Percentiles rank a stretch among this genome's conserved stretches.
Conservation (phyloP, 2,329 filamentous ascomycete genomes). For the Pseudocercospora crystallina region DNA sequence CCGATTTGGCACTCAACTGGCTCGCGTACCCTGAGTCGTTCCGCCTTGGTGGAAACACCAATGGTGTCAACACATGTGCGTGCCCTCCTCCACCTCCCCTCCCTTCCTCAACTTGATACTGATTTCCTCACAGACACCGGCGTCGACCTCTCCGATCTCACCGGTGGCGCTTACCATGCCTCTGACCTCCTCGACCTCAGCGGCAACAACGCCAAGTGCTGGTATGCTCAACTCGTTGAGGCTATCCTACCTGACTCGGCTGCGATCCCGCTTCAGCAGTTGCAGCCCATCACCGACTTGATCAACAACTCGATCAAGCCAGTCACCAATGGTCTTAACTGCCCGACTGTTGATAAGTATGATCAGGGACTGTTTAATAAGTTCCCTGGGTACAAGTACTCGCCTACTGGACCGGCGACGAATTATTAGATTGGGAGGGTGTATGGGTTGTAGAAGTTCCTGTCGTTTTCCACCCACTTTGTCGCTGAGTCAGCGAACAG, state of each 20-base stretch:
- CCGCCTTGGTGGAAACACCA: conserved; percentile 40
- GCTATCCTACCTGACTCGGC: conserved; percentile 14
- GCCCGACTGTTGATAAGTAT: not conserved
- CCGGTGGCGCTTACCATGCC: conserved; percentile 43
- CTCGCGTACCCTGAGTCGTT: conserved; percentile 30
- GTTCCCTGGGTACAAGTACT: conserved; percentile 14
- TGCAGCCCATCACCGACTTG: conserved; percentile 13
- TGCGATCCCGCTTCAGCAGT: not conserved
- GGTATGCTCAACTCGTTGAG: conserved; percentile 13
- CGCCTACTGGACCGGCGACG: conserved; percentile 19
- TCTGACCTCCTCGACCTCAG: conserved; percentile 11
- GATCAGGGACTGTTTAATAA: not conserved
- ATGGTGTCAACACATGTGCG: conserved; percentile 34
- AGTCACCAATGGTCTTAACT: not conserved
- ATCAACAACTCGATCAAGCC: conserved; percentile 4
- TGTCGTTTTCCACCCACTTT: too few relatives aligned
- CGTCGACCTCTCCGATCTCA: conserved; percentile 37
- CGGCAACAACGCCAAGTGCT: conserved; percentile 22
- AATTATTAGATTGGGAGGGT: conserved; percentile 12
- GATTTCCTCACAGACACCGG: conserved; percentile 19
- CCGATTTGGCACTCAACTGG: conserved; percentile 13
- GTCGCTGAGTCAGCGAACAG: too few relatives aligned
- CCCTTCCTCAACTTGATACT: too few relatives aligned
- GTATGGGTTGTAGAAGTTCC: too few relatives aligned
- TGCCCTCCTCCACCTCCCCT: too few relatives aligned